Evolutionary conservation across 2,329 filamentous ascomycete species (phyloP), one percentile per base, ranked within the genome.

Genomic region (Chrysoporthe deuterocubensis): DNA sequence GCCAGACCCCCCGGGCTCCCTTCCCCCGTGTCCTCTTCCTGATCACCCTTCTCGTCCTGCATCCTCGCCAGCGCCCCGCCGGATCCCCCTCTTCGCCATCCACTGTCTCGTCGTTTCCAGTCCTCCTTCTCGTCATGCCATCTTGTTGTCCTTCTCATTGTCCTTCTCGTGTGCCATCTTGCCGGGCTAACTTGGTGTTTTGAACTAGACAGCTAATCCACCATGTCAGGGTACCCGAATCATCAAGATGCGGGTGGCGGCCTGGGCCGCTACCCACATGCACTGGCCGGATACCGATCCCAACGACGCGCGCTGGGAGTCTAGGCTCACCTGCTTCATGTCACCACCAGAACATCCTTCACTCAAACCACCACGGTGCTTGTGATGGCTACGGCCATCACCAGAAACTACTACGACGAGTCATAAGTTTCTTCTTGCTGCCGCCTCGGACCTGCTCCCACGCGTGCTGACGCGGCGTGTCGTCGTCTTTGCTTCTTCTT

Each of bases 351-450:
- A 75, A 56, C 78, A 82, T 2, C 26, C 26, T 26, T 26, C 26
- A 26, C 26, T 26, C 2, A 26, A 26, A 26, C 26, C 26, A 26
- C 26, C 26, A 2, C 26, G 26, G 26, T 26, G 26, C 2, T 79
- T 90, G 96, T 75, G 92, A 95, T 79, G 91, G 90, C 83, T 95
- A 95, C 78, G 89, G 87, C 82, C 89, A 90, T 75, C 82, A 83
- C 79, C 83, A 83, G 67, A 81, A 82, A 94, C 60, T 98, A 97
- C 78, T 98, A 98, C 75, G 96, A 98, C 75, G 93, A 97, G 84
- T 91, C 92, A 92, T 96, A 82, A 26, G 26, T 26, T 26, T 79
- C 92, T 85, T 71, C 52, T 26, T 37, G 6, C 11, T 44, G 11
- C 14, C 4, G 11, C 3, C 44, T 16, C 43, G 2, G 26, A 2